phyloP scores from a whole-genome alignment of 371 early-diverging fungal species.

The Actinomucor elegans region DNA sequence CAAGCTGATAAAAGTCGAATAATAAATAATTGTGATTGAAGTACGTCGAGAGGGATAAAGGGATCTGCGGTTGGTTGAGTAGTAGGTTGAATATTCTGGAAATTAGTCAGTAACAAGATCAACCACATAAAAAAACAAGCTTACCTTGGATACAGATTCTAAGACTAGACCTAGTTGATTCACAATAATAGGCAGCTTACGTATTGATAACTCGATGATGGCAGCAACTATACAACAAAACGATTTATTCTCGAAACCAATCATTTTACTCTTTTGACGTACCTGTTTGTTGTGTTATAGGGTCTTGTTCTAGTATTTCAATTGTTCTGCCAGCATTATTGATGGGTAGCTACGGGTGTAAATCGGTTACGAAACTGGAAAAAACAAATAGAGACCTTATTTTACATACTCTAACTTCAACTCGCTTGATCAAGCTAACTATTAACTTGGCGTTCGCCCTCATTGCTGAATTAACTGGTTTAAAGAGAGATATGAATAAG shows the following conservation, averaged over 20 bases:
- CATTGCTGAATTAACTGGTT: too few species aligned
- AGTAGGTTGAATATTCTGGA: slow-evolving; percentile 28
- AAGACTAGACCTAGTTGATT: slow-evolving; percentile 54
- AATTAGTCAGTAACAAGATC: neutral
- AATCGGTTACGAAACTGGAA: too few species aligned
- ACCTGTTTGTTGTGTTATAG: slow-evolving; percentile 65
- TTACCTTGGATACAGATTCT: slow-evolving; percentile 63
- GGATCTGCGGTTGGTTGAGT: slow-evolving; percentile 45
- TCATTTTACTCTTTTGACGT: neutral
- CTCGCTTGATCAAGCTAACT: slow-evolving; percentile 49
- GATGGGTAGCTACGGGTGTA: slow-evolving; percentile 50
- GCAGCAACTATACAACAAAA: slow-evolving; percentile 42
- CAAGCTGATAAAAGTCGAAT: slow-evolving; percentile 71
- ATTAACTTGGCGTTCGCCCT: slow-evolving; percentile 52
- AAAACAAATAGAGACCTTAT: too few species aligned
- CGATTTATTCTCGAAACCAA: too few species aligned
- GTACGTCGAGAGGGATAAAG: slow-evolving; percentile 54
- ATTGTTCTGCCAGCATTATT: slow-evolving; percentile 54
- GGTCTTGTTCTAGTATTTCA: slow-evolving; percentile 63
- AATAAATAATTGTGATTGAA: slow-evolving; percentile 75
- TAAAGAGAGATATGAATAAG: neutral
- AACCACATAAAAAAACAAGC: neutral
- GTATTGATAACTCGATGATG: slow-evolving; percentile 59
- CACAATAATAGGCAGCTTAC: slow-evolving; percentile 50
- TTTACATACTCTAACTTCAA: slow-evolving; percentile 46